Base-by-base conservation (phyloP, 352 stramenopile genomes). In the Lagenidium giganteum region DNA sequence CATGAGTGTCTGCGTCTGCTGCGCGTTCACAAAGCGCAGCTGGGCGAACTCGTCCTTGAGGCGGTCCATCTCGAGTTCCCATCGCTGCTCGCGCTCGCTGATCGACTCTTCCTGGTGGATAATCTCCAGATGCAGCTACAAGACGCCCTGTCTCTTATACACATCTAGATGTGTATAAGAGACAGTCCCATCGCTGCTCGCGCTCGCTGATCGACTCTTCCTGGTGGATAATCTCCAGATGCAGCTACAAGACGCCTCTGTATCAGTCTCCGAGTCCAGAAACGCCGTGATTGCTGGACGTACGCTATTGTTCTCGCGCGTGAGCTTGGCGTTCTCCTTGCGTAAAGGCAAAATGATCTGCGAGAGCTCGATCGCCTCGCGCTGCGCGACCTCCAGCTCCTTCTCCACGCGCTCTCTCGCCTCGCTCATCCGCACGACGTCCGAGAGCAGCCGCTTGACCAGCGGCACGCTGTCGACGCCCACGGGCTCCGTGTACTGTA, bases 51-150 rank as follows among this genome's bases (percentile, higher is more conserved):
- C 70, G 51, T 93, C 75, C n/a, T 65, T 61, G 11, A 87, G 65
- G n/a, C 62, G 59, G 43, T 90, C 66, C 14, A 87, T 50, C 55
- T 87, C 54, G 25, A 85, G 51, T 27, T 86, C 66, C 34, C 74
- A 87, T 4, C 56, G 42, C 22, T 78, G 73, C 43, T 90, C 78
- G 22, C 72, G 60, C 57, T 87, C 72, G 5, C 58, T 67, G 25
- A 87, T 68, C 16, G 67, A 64, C 38, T 90, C 78, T 67, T 90
- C 74, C 34, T 90, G 74, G 54, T 90, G 78, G 42, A 90, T 90
- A 37, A 87, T 72, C 52, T 90, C 74, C 32, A 87, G 36, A 48
- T 87, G 75, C 6, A 90, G 64, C 77, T 89, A 37, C 14, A 17
- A 7, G 13, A 3, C 42, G 1, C 35, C 20, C 25, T n/a, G n/a